phyloP scores from a whole-genome alignment of 164 flowering plant genomes.

The Brasenia schreberi region DNA sequence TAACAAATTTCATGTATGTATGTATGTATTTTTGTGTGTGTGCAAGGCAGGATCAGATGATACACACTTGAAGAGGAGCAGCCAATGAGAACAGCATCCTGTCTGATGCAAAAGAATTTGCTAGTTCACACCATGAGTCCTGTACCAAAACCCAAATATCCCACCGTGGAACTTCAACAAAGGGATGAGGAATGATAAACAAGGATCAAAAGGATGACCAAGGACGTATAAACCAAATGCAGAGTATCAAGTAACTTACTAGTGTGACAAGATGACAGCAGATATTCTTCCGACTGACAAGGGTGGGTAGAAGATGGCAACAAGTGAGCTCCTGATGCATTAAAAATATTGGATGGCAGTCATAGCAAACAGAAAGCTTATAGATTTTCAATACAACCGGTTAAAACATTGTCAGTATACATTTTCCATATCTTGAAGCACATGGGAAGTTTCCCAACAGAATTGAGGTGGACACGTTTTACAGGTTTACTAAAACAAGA shows the following conservation, averaged over 20 bases:
- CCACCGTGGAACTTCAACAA: background rate
- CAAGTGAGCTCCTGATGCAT: conserved; percentile 62
- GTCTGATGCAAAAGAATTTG: conserved; percentile 63
- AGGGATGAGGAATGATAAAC: background rate
- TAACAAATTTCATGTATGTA: background rate
- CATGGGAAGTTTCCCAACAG: too few relatives aligned
- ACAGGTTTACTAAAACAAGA: too few relatives aligned
- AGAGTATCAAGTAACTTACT: conserved; percentile 35
- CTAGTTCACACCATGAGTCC: conserved; percentile 81
- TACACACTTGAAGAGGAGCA: conserved; percentile 58
- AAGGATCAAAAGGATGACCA: too few relatives aligned
- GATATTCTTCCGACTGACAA: conserved; percentile 59
- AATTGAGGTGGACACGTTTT: too few relatives aligned
- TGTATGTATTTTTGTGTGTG: too few relatives aligned
- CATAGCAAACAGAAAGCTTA: background rate
- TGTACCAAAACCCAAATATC: conserved; percentile 15
- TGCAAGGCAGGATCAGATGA: background rate
- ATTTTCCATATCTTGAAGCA: too few relatives aligned
- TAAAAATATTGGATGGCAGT: background rate
- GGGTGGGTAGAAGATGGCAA: conserved; percentile 67
- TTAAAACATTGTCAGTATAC: too few relatives aligned
- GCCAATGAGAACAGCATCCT: conserved; percentile 43
- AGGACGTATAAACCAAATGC: background rate
- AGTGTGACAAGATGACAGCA: conserved; percentile 60
- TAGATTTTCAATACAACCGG: too few relatives aligned